Percentiles rank a stretch among this genome's conserved stretches.
Conservation (phyloP, 1,284 basidiomycete species). For the Schizophyllum commune region DNA sequence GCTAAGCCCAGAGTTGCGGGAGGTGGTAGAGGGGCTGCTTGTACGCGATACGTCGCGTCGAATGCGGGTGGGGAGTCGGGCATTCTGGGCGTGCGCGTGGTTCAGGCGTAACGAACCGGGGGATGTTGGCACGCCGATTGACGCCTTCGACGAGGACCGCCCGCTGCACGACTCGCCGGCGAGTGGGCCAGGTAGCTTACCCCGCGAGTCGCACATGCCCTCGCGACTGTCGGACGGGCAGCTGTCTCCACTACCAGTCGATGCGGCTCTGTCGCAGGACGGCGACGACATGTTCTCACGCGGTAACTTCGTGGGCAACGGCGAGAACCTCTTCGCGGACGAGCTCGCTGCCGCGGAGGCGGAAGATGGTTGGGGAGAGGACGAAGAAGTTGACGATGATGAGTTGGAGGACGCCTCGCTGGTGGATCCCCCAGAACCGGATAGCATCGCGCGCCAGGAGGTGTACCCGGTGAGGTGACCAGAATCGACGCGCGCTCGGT, state of each 20-base stretch:
- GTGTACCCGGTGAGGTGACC: constrained; percentile 11
- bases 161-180: not conserved
- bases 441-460: constrained; percentile 30
- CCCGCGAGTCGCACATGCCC: constrained; percentile 2
- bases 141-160: not conserved
- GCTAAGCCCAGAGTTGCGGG: constrained; percentile 36
- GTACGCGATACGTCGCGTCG: constrained; percentile 63
- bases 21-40: constrained; percentile 55
- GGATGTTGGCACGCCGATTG: not conserved
- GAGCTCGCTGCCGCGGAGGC: constrained; percentile 17
- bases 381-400: constrained; percentile 13
- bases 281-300: constrained; percentile 9
- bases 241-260: not conserved
- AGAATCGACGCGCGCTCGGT: not conserved
- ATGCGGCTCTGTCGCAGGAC: constrained; percentile 5
- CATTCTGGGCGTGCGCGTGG: constrained; percentile 6
- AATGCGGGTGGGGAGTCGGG: constrained; percentile 51
- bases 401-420: constrained; percentile 25
- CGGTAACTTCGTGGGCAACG: constrained; percentile 5
- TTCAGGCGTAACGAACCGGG: constrained; percentile 2
- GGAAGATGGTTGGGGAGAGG: constrained; percentile 14
- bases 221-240: constrained; percentile 9
- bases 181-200: not conserved
- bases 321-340: constrained; percentile 5
- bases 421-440: constrained; percentile 30